phyloP scores from a whole-genome alignment of 306 rosid species.

The Geum urbanum region DNA sequence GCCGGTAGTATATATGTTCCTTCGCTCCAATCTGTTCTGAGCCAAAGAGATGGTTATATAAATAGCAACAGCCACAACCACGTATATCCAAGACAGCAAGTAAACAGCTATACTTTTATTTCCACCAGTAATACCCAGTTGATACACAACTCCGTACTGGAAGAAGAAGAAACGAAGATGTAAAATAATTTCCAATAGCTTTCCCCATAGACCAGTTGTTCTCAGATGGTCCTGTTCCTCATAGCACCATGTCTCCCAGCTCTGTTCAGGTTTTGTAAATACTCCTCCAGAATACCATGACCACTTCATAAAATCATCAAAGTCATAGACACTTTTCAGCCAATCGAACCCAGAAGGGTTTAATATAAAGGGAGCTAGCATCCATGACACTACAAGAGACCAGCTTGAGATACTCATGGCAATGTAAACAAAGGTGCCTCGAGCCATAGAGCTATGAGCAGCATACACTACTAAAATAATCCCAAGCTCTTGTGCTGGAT shows the following conservation, averaged over 20 bases:
- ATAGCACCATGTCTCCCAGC: slow-evolving; percentile 98
- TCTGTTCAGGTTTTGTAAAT: slow-evolving; percentile 58
- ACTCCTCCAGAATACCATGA: slow-evolving; percentile 73
- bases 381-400: slow-evolving; percentile 94
- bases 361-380: slow-evolving; percentile 84
- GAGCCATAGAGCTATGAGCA: slow-evolving; percentile 49
- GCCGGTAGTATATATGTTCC: slow-evolving; percentile 70
- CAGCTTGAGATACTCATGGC: slow-evolving; percentile 66
- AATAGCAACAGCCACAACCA: slow-evolving; percentile 67
- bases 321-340: slow-evolving; percentile 96
- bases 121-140: slow-evolving; percentile 39
- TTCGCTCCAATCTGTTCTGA: slow-evolving; percentile 63
- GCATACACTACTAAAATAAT: slow-evolving; percentile 77
- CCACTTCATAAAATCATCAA: slow-evolving; percentile 75
- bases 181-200: slow-evolving; percentile 81
- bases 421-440: slow-evolving; percentile 62
- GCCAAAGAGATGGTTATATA: slow-evolving; percentile 62
- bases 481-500: slow-evolving; percentile 84
- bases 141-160: slow-evolving; percentile 89
- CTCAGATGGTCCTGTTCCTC: slow-evolving; percentile 90
- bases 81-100: slow-evolving; percentile 77
- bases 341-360: slow-evolving; percentile 97
- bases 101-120: slow-evolving; percentile 64
- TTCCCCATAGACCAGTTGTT: slow-evolving; percentile 96
- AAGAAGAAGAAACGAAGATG: slow-evolving; percentile 97